phyloP scores from a whole-genome alignment of 352 stramenopile genomes.

The Phytophthora ramorum region DNA sequence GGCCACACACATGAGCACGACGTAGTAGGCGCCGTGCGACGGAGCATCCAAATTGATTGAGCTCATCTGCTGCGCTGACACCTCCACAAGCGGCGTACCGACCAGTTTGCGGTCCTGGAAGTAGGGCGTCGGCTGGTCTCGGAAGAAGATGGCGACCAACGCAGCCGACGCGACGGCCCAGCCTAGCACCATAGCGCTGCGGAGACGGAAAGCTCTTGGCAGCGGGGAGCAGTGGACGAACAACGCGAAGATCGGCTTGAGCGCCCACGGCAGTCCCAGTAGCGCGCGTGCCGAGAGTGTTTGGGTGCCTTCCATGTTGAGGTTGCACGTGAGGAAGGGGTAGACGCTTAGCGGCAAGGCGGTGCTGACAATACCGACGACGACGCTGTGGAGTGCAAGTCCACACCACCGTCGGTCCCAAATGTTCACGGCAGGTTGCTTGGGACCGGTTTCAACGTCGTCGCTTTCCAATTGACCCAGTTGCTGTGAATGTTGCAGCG shows the following conservation, averaged over 20 bases:
- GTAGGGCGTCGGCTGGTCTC: too few species aligned
- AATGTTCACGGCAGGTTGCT: constrained; percentile 17
- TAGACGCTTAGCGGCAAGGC: constrained; percentile 56
- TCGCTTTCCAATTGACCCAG: too few species aligned
- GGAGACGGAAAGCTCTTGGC: too few species aligned
- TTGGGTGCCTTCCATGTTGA: too few species aligned
- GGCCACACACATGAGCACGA: constrained; percentile 73
- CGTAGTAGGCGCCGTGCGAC: constrained; percentile 50
- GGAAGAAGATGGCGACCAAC: too few species aligned
- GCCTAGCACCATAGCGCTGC: too few species aligned
- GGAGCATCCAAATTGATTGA: constrained; percentile 55
- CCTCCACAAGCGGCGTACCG: constrained; percentile 28
- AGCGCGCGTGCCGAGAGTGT: too few species aligned
- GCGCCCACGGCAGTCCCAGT: constrained; percentile 55
- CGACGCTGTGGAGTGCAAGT: constrained; percentile 59
- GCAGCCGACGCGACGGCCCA: too few species aligned
- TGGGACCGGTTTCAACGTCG: too few species aligned
- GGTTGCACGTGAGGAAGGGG: too few species aligned
- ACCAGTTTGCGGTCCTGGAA: too few species aligned
- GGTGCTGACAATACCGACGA: constrained; percentile 60
- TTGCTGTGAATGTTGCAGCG: too few species aligned
- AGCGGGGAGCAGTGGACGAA: constrained; percentile 45
- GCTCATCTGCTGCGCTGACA: constrained; percentile 37
- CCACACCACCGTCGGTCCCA: constrained; percentile 55
- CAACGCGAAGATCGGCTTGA: constrained; percentile 59